Percentiles rank a stretch among this genome's conserved stretches.
These are phyloP conservation scores for Amphibolis antarctica DNA, from an alignment of 106 monocot genomes.

Conservation along the genomic window DNA sequence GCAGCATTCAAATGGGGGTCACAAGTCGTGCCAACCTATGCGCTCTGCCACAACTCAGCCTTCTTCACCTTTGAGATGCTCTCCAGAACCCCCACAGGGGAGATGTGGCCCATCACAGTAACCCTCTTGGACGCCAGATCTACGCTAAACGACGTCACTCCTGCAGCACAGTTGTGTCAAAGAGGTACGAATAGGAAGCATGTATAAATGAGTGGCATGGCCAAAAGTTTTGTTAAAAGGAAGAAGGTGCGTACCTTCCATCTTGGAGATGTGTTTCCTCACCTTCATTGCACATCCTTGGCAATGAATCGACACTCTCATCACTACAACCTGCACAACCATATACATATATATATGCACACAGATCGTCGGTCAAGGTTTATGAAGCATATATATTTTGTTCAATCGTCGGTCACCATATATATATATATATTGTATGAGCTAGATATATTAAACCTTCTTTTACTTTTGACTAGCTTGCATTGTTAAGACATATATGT, in stretches of 20 bases:
- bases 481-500: too few species aligned
- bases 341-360: too few species aligned
- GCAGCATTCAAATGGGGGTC: too few species aligned
- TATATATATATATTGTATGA: too few species aligned
- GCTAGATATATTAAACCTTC: too few species aligned
- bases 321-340: slow-evolving; percentile 88
- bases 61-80: slow-evolving; percentile 99
- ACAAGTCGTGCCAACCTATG: background rate
- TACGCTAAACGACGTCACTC: slow-evolving; percentile 93
- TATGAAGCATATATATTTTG: too few species aligned
- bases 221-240: too few species aligned
- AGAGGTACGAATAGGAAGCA: background rate
- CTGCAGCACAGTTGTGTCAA: slow-evolving; percentile 34
- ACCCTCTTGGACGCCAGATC: slow-evolving; percentile 94
- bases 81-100: slow-evolving; percentile 76
- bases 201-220: background rate
- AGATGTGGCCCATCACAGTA: slow-evolving; percentile 95
- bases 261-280: slow-evolving; percentile 84
- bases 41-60: slow-evolving; percentile 67
- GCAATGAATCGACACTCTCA: slow-evolving; percentile 82
- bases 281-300: slow-evolving; percentile 93
- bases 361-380: background rate
- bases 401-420: too few species aligned
- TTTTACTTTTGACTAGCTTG: too few species aligned
- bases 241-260: slow-evolving; percentile 40